phyloP scores from a whole-genome alignment of 176 grass and related monocot genomes.

The Oryza australiensis region DNA sequence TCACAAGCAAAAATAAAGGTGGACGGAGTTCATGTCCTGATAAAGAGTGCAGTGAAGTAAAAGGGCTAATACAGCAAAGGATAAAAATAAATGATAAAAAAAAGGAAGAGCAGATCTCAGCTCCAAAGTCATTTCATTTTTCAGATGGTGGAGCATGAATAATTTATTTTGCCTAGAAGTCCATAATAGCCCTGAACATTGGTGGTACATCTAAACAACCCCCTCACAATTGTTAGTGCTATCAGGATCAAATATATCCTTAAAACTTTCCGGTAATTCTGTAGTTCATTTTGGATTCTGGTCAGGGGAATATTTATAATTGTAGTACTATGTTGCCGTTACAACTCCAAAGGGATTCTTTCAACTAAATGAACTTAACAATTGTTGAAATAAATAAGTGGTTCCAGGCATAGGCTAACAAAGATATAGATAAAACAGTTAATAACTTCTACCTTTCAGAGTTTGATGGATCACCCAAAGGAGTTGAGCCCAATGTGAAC shows the following conservation, averaged over 20 bases:
- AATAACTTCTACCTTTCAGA: slow-evolving; percentile 61
- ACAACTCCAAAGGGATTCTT: neutral
- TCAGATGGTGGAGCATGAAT: neutral
- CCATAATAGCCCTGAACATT: neutral
- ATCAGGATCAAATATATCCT: neutral
- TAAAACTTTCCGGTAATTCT: neutral
- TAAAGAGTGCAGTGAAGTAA: neutral
- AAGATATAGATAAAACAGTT: neutral
- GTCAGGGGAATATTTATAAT: neutral
- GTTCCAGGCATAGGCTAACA: neutral
- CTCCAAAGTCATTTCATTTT: neutral
- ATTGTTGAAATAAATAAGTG: neutral
- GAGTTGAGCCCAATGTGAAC: slow-evolving; percentile 69
- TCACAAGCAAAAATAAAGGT: neutral
- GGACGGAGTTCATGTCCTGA: neutral
- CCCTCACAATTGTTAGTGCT: neutral
- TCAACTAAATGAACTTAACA: neutral
- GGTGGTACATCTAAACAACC: neutral
- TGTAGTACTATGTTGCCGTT: neutral
- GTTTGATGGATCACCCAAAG: slow-evolving; percentile 71
- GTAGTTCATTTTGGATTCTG: neutral
- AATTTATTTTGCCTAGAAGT: neutral
- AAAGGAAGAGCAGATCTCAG: neutral
- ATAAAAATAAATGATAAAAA: neutral
- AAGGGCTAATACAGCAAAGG: neutral